Evolutionary conservation across 2,329 filamentous ascomycete species (phyloP).

Genomic region (Fusarium palustre): DNA sequence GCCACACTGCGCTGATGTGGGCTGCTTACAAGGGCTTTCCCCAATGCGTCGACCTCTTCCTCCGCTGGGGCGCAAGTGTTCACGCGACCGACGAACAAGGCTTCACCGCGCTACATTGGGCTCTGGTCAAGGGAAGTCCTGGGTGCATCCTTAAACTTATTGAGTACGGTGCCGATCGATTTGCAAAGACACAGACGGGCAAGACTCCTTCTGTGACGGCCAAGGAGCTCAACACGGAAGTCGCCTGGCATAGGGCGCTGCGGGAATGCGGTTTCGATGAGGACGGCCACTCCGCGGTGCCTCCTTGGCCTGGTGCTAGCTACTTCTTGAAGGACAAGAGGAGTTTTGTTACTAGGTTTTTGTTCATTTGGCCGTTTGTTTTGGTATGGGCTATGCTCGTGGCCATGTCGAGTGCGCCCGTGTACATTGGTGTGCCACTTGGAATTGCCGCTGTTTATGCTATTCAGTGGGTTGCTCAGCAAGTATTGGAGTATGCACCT

Average conservation of each 20-base stretch:
- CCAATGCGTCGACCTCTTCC: slow-evolving; percentile 88
- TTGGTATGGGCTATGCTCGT: slow-evolving; percentile 78
- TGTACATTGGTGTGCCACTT: slow-evolving; percentile 81
- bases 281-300: slow-evolving; percentile 76
- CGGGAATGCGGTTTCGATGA: slow-evolving; percentile 86
- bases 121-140: slow-evolving; percentile 90
- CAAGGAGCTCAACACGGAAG: slow-evolving; percentile 86
- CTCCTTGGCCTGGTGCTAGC: slow-evolving; percentile 78
- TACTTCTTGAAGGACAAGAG: slow-evolving; percentile 81
- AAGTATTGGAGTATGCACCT: slow-evolving; percentile 84
- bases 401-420: slow-evolving; percentile 77
- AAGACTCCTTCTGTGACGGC: slow-evolving; percentile 91
- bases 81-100: slow-evolving; percentile 91
- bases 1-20: slow-evolving; percentile 98
- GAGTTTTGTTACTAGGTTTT: slow-evolving; percentile 82
- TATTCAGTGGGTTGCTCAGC: slow-evolving; percentile 81
- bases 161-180: slow-evolving; percentile 95
- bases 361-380: slow-evolving; percentile 89
- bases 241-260: slow-evolving; percentile 85
- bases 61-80: slow-evolving; percentile 95
- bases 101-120: slow-evolving; percentile 96
- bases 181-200: slow-evolving; percentile 86
- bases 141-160: slow-evolving; percentile 92
- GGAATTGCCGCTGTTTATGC: slow-evolving; percentile 73
- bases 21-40: slow-evolving; percentile 97